Conservation (phyloP, 1,284 basidiomycete species). For the Cryptococcus maquisensis region DNA sequence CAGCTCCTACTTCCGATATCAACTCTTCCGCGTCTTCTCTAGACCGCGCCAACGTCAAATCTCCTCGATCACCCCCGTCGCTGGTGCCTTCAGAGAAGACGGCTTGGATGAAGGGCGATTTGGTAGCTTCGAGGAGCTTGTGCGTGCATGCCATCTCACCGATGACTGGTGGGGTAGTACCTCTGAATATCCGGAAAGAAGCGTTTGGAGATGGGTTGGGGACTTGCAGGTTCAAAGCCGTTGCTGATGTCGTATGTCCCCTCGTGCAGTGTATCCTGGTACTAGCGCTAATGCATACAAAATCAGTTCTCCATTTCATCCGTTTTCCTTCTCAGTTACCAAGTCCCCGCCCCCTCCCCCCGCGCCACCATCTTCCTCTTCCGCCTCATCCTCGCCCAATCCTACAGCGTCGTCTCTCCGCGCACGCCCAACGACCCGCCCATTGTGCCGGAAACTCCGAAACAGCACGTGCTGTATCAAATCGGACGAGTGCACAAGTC, state of each 20-base stretch:
- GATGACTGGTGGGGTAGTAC: constrained; percentile 25
- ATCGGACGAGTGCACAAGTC: constrained; percentile 30
- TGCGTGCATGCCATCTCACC: constrained; percentile 43
- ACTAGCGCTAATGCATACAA: not conserved
- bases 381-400: constrained; percentile 40
- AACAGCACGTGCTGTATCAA: constrained; percentile 38
- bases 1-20: not conserved
- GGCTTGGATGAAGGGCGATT: constrained; percentile 43
- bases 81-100: constrained; percentile 19
- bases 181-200: constrained; percentile 39
- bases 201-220: constrained; percentile 44
- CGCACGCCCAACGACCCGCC: constrained; percentile 38
- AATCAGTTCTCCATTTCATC: constrained; percentile 39
- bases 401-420: constrained; percentile 37
- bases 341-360: constrained; percentile 33
- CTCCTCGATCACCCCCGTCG: not conserved
- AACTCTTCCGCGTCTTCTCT: not conserved
- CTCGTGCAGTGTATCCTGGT: not conserved
- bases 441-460: constrained; percentile 27
- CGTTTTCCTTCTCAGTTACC: constrained; percentile 34
- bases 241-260: constrained; percentile 37
- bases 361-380: constrained; percentile 42
- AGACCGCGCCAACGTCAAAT: not conserved
- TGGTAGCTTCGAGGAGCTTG: constrained; percentile 29
- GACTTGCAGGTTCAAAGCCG: constrained; percentile 37